Percentiles rank a stretch among this genome's conserved stretches.
These are phyloP conservation scores for Metschnikowia koreensis DNA, from an alignment of 805 yeast genomes.

Conservation along the genomic window DNA sequence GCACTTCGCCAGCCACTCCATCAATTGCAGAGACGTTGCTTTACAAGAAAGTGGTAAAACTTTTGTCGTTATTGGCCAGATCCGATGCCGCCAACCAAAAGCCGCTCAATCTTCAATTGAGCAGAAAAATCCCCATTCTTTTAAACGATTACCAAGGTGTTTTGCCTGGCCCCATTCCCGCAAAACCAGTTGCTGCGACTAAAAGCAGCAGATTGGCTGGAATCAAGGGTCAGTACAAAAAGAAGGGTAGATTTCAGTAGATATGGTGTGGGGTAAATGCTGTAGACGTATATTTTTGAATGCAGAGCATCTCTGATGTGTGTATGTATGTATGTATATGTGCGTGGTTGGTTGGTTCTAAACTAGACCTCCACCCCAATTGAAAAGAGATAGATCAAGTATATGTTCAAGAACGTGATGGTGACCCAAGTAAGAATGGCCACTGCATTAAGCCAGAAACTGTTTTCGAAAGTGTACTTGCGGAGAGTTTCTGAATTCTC, in stretches of 20 bases:
- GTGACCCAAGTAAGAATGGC: conserved; percentile 41
- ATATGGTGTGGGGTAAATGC: too few species aligned
- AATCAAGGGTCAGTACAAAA: conserved; percentile 40
- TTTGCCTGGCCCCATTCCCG: conserved; percentile 58
- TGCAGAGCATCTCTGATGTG: not conserved
- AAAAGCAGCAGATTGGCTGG: conserved; percentile 35
- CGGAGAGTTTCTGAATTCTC: conserved; percentile 10
- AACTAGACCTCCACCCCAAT: conserved; percentile 38
- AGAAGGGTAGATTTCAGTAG: conserved; percentile 22
- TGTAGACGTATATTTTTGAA: not conserved
- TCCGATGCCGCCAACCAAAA: conserved; percentile 27
- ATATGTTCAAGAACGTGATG: conserved; percentile 39
- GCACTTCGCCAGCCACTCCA: conserved; percentile 28
- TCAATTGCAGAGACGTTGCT: conserved; percentile 25
- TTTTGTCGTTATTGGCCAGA: conserved; percentile 32
- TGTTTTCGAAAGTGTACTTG: conserved; percentile 40
- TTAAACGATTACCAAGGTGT: conserved; percentile 75
- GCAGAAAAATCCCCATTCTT: conserved; percentile 60
- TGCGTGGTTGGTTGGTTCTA: not conserved
- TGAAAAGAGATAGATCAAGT: conserved; percentile 40
- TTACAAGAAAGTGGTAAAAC: conserved; percentile 31
- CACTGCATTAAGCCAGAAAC: conserved; percentile 29
- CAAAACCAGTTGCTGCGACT: conserved; percentile 15
- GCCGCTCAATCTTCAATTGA: conserved; percentile 28
- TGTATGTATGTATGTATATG: not conserved